Evolutionary conservation across 1,284 basidiomycete species (phyloP), one percentile per base, ranked within the genome.

Genomic region (Trametes polyzona): DNA sequence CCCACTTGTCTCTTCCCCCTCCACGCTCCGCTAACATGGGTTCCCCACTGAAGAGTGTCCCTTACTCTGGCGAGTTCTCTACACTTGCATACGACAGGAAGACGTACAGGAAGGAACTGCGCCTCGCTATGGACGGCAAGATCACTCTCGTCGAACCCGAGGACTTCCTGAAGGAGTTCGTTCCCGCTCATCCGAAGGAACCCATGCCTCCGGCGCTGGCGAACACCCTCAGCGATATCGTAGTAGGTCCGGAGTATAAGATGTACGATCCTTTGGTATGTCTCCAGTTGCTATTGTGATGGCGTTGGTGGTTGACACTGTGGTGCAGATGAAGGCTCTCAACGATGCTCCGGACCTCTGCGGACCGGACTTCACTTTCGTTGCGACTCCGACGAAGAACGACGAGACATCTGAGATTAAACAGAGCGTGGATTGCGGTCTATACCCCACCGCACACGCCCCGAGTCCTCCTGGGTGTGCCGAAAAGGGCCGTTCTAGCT

Each of bases 121-220:
- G n/a, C n/a, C n/a, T n/a, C n/a, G n/a, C n/a, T 40, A 36, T 39
- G 52, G 19, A 12, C 42, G 55, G n/a, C 35, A 43, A 47, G 40
- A 42, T 39, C 24, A 23, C 52, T 30, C 26, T 59, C 6, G 23
- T 59, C 35, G n/a, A n/a, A n/a, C n/a, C n/a, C n/a, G n/a, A n/a
- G n/a, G 30, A 32, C 30, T 32, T 32, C 16, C 9, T 32, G 30
- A 32, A 32, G 10, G 30, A 32, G 30, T 32, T 32, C 30, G 30
- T 32, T 9, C 30, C 30, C 9, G 30, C n/a, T 10, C 30, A 9
- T 9, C n/a, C n/a, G n/a, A 16, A 32, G 10, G 16, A 10, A 32
- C 16, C 30, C 16, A 32, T 10, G 30, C 30, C 30, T 16, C 10
- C 9, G 30, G 9, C 9, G 10, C 30, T 16, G 9, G 9, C 16